Conservation (phyloP, 495 filamentous ascomycete species). For the Gamarada debralockiae region DNA sequence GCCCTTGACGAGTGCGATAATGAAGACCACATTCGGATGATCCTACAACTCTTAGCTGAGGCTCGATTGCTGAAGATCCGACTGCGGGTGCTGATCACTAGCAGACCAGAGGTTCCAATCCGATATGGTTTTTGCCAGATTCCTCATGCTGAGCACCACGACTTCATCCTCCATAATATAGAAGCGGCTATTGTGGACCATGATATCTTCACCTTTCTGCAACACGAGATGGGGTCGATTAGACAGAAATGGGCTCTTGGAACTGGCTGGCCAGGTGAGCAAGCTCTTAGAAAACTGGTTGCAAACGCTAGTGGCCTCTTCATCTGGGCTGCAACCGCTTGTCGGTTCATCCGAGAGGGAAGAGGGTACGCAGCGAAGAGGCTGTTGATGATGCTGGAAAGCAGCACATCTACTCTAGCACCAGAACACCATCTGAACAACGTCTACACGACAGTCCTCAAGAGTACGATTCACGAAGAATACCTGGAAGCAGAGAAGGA, state of each 20-base stretch:
- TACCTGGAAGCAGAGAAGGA: too few species aligned
- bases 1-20: slow-evolving; percentile 24
- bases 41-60: slow-evolving; percentile 21
- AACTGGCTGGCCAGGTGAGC: slow-evolving; percentile 1
- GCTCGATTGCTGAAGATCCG: slow-evolving; percentile 16
- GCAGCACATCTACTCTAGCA: too few species aligned
- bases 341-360: too few species aligned
- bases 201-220: slow-evolving; percentile 3
- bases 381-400: too few species aligned
- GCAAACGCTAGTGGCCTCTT: slow-evolving; percentile 5
- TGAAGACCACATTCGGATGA: slow-evolving; percentile 16
- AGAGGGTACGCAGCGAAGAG: too few species aligned
- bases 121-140: neutral
- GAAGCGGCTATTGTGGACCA: neutral
- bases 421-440: too few species aligned
- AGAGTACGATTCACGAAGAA: too few species aligned
- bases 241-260: neutral
- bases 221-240: slow-evolving; percentile 10
- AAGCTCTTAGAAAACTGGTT: slow-evolving; percentile 3
- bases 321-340: too few species aligned
- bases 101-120: slow-evolving; percentile 24
- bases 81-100: slow-evolving; percentile 4
- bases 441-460: too few species aligned
- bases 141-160: neutral
- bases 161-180: slow-evolving; percentile 7